Base-by-base conservation (phyloP, 2,329 filamentous ascomycete genomes). In the Helminthosporium solani region DNA sequence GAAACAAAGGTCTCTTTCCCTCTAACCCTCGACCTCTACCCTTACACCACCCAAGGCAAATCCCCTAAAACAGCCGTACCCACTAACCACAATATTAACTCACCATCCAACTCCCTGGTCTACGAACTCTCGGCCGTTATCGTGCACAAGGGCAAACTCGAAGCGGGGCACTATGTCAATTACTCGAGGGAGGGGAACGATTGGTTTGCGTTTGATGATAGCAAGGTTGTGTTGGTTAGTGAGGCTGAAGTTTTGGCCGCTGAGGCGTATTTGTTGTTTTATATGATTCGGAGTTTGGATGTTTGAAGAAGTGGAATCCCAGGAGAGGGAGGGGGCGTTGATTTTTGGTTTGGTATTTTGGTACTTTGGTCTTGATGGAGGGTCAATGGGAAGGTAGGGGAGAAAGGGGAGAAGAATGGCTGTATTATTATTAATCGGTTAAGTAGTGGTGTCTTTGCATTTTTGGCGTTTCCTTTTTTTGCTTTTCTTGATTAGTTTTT, bases 171-270 rank as follows among this genome's bases (percentile, higher is more conserved):
- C 66, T 96, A 95, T 63, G 84, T 91, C 46, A 88, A 86, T n/a
- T 96, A 95, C 68, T 90, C 88, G 49, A 78, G 89, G 37, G 86
- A 92, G 48, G 87, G 85, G 3, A 86, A 88, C 44, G 65, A 95
- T 80, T 97, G 92, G 92, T 95, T 96, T 69, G 84, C 88, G 44
- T 96, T 96, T 72, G 95, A 97, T 63, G 92, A 97, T 66, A 91
- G 94, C 67, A 90, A 90, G 67, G 92, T 97, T 19, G 88, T 91
- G 50, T 66, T 91, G 45, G 92, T 89, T 2, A 83, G 83, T 37
- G 86, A 94, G 64, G 87, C 87, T 4, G 89, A 96, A 49, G 92
- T 97, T 2, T 77, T 97, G 33, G 81, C 81, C 23, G 88, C 89
- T 12, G 86, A 96, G 67, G 90, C 92, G 0, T 97, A 96, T 69